Percentiles rank a stretch among this genome's conserved stretches.
These are phyloP conservation scores for Trichoderma pleuroti DNA, from an alignment of 2,329 filamentous ascomycete genomes.

Conservation along the genomic window DNA sequence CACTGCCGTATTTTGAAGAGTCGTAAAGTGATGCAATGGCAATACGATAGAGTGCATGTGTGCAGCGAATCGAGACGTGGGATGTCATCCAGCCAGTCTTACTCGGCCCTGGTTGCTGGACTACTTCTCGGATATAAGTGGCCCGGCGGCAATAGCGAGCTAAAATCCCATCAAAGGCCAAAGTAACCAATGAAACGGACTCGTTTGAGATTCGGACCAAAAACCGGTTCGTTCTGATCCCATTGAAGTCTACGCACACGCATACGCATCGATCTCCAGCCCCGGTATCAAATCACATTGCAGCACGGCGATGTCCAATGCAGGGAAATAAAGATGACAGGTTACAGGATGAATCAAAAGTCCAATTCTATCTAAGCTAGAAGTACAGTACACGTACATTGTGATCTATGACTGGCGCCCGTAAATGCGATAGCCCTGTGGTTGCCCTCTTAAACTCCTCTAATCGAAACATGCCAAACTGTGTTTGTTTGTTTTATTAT, in stretches of 20 bases:
- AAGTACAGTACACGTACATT: too few relatives aligned
- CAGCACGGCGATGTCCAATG: background rate
- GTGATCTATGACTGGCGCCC: constrained; percentile 1
- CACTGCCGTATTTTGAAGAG: background rate
- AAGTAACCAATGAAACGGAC: background rate
- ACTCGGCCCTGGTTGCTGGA: background rate
- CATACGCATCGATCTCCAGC: background rate
- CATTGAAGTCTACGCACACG: background rate
- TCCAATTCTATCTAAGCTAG: background rate
- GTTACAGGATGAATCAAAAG: background rate
- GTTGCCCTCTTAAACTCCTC: background rate
- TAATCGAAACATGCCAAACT: constrained; percentile 1
- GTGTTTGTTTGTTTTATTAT: too few relatives aligned
- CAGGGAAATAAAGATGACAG: background rate
- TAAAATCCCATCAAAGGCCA: background rate
- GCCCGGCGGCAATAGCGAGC: constrained; percentile 3
- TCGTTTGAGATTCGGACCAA: background rate
- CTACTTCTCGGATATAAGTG: constrained; percentile 8
- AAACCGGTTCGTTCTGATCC: background rate
- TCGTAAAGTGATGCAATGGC: background rate
- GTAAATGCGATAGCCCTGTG: background rate
- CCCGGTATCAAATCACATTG: background rate
- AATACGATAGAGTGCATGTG: background rate
- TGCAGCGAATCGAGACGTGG: background rate
- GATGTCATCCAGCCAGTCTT: background rate